phyloP scores from a whole-genome alignment of 78 protist genomes.

The Protostelium mycophagum region DNA sequence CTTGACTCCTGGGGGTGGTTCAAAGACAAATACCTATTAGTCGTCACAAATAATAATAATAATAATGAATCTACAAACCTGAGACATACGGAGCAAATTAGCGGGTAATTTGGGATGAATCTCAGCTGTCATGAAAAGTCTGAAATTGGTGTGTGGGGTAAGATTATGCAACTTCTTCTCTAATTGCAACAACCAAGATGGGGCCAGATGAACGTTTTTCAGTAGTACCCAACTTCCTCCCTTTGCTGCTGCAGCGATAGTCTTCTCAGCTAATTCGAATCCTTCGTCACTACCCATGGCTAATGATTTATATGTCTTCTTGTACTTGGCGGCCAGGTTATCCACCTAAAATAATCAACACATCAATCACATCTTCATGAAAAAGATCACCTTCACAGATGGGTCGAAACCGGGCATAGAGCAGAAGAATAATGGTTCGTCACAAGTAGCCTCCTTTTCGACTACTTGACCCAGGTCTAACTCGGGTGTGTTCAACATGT shows the following conservation, averaged over 20 bases:
- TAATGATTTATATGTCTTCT: conserved; percentile 50
- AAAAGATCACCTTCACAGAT: background rate
- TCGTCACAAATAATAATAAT: too few relatives aligned
- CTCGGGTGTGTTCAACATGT: conserved; percentile 27
- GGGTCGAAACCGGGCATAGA: conserved; percentile 94
- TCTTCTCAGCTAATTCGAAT: conserved; percentile 79
- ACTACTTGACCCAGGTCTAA: conserved; percentile 56
- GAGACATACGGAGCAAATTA: conserved; percentile 78
- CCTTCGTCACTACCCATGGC: conserved; percentile 98
- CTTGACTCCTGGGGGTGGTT: conserved; percentile 94
- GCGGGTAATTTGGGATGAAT: conserved; percentile 83
- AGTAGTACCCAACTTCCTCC: conserved; percentile 94
- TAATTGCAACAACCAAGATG: conserved; percentile 84
- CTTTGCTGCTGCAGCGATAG: conserved; percentile 72
- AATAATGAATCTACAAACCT: background rate
- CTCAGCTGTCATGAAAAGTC: conserved; percentile 92
- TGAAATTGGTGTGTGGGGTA: conserved; percentile 70
- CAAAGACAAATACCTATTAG: conserved; percentile 77
- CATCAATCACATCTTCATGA: background rate
- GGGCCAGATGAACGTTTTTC: conserved; percentile 96
- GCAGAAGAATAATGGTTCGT: conserved; percentile 77
- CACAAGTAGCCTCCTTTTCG: conserved; percentile 42
- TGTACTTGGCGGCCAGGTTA: conserved; percentile 44
- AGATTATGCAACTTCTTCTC: conserved; percentile 87
- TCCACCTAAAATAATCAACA: conserved; percentile 23